phyloP scores from a whole-genome alignment of 768 basidiomycete species.

The Trametes meyenii region DNA sequence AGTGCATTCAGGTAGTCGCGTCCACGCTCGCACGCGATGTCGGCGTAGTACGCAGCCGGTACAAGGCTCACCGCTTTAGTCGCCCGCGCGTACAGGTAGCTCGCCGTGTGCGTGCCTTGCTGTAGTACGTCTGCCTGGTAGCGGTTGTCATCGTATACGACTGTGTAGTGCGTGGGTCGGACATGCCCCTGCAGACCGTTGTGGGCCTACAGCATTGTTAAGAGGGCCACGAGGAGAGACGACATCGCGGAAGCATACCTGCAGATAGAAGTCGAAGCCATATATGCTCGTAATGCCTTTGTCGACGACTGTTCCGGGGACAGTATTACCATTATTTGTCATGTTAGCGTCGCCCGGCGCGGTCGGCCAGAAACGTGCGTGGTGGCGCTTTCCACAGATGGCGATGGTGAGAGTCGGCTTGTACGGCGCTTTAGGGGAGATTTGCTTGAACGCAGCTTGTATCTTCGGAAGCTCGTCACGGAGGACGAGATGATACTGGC shows the following conservation, averaged over 20 bases:
- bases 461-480: constrained; percentile 65
- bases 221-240: neutral
- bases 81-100: constrained; percentile 80
- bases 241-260: constrained; percentile 20
- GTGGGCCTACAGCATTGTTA: constrained; percentile 55
- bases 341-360: constrained; percentile 43
- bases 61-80: constrained; percentile 84
- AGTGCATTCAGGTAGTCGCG: constrained; percentile 77
- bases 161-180: constrained; percentile 76
- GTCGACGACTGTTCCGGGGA: constrained; percentile 81
- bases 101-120: constrained; percentile 65
- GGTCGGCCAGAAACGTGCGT: constrained; percentile 64
- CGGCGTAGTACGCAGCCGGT: constrained; percentile 81
- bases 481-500: constrained; percentile 70
- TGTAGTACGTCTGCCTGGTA: constrained; percentile 76
- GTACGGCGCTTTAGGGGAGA: constrained; percentile 51
- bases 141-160: constrained; percentile 76
- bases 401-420: constrained; percentile 68
- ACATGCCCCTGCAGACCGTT: constrained; percentile 72
- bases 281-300: constrained; percentile 64
- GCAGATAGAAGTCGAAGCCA: constrained; percentile 38
- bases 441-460: constrained; percentile 57
- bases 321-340: constrained; percentile 73
- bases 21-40: constrained; percentile 81
- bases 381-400: constrained; percentile 78